Evolutionary conservation across 805 yeast species (phyloP).

Genomic region (Naumovozyma castellii): DNA sequence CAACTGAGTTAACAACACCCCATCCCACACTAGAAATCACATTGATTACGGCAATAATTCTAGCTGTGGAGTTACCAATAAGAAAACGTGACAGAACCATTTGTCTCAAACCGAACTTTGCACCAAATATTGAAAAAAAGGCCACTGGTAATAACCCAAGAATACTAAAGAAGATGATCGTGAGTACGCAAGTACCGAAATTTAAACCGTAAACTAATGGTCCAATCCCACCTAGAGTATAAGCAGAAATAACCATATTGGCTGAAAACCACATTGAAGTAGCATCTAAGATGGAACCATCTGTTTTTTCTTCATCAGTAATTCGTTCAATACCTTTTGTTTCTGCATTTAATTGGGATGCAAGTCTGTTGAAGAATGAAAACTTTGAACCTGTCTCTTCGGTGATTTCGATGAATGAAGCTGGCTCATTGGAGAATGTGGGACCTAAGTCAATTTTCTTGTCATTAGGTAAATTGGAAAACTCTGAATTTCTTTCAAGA

Average conservation of each 20-base stretch:
- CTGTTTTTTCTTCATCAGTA: constrained; percentile 67
- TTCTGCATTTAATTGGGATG: constrained; percentile 36
- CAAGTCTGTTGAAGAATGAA: constrained; percentile 15
- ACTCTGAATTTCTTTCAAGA: constrained; percentile 3
- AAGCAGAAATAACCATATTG: constrained; percentile 77
- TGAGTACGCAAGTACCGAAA: constrained; percentile 13
- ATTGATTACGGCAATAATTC: constrained; percentile 70
- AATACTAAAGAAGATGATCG: constrained; percentile 11
- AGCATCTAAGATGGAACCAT: constrained; percentile 54
- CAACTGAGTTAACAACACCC: constrained; percentile 88
- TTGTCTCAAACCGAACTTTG: constrained; percentile 78
- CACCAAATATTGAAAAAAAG: constrained; percentile 72
- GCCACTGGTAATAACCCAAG: constrained; percentile 76
- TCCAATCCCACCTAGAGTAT: constrained; percentile 66
- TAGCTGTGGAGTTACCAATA: constrained; percentile 64
- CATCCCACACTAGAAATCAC: constrained; percentile 85
- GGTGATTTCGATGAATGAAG: background rate
- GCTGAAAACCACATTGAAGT: constrained; percentile 90
- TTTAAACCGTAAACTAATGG: constrained; percentile 53
- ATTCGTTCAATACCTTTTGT: constrained; percentile 73
- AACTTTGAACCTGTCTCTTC: constrained; percentile 1
- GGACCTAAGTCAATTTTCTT: background rate
- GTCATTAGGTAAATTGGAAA: background rate
- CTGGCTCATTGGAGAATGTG: background rate
- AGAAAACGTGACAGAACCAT: constrained; percentile 72